Conservation (phyloP, 108 stramenopile genomes). For the Nannochloropsis granulata region DNA sequence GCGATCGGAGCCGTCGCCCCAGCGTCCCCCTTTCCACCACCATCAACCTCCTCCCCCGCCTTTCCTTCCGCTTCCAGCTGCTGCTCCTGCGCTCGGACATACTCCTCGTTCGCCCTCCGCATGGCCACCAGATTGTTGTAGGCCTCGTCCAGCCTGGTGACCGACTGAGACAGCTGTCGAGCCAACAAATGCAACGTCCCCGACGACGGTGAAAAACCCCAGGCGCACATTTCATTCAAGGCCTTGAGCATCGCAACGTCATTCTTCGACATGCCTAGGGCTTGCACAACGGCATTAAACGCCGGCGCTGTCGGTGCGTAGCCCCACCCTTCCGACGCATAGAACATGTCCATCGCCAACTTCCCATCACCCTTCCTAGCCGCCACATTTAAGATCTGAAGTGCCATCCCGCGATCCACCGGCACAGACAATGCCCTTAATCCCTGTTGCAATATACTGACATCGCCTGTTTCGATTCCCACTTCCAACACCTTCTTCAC, state of each 20-base stretch:
- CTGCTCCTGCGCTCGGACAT: neutral
- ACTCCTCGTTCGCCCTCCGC: neutral
- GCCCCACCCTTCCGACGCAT: neutral
- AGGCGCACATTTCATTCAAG: neutral
- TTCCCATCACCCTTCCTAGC: neutral
- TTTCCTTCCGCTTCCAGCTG: neutral
- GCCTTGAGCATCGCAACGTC: neutral
- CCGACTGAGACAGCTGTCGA: neutral
- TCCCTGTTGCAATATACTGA: neutral
- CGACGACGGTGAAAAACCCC: neutral
- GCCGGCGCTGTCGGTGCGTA: neutral
- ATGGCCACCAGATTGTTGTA: neutral
- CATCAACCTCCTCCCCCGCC: neutral
- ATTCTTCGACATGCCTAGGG: neutral
- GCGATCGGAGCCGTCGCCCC: neutral
- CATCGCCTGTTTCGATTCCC: neutral
- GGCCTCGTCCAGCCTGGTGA: neutral
- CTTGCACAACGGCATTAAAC: neutral
- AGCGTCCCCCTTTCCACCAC: neutral
- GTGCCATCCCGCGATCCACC: neutral
- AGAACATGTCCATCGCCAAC: neutral
- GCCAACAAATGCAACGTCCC: neutral
- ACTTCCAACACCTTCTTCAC: neutral
- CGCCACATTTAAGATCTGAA: neutral
- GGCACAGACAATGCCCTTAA: neutral